These are phyloP conservation scores for Fraxinus velutina DNA, from an alignment of 305 asterid genomes.

Conservation along the genomic window DNA sequence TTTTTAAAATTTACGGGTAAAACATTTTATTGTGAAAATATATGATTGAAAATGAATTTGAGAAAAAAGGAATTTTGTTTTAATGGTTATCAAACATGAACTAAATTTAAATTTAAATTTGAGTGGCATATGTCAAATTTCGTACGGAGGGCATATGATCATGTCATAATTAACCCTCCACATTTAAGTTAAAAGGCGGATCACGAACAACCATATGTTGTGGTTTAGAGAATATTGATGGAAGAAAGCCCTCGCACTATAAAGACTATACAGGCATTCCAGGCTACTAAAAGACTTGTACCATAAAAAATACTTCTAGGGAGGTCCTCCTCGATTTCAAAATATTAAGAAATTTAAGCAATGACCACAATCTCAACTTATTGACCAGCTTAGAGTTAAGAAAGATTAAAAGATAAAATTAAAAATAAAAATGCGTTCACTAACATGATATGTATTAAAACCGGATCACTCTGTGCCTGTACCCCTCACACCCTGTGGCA, in stretches of 20 bases:
- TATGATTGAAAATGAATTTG: no score
- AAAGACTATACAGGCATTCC: not conserved
- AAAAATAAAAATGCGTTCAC: not conserved
- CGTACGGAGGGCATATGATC: not conserved
- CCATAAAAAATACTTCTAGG: not conserved
- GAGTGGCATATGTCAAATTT: not conserved
- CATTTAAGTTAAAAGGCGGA: not conserved
- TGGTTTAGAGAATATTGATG: not conserved
- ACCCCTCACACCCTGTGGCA: not conserved
- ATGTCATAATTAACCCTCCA: not conserved
- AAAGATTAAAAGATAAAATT: not conserved
- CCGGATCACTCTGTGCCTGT: not conserved
- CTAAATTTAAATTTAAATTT: not conserved
- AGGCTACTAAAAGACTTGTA: not conserved
- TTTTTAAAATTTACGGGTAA: not conserved
- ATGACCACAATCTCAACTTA: not conserved
- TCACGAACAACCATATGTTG: not conserved
- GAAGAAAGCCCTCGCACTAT: not conserved
- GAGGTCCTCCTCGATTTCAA: not conserved
- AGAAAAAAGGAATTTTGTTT: no score
- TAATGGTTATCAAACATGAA: no score
- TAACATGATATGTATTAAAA: not conserved
- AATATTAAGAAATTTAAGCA: not conserved
- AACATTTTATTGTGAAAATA: no score
- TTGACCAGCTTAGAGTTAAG: not conserved